A percentile compares a stretch with the other conserved stretches of the same genome.
These are phyloP conservation scores for Cercospora citrullina DNA, from an alignment of 2,329 filamentous ascomycete species.

Conservation along the genomic window DNA sequence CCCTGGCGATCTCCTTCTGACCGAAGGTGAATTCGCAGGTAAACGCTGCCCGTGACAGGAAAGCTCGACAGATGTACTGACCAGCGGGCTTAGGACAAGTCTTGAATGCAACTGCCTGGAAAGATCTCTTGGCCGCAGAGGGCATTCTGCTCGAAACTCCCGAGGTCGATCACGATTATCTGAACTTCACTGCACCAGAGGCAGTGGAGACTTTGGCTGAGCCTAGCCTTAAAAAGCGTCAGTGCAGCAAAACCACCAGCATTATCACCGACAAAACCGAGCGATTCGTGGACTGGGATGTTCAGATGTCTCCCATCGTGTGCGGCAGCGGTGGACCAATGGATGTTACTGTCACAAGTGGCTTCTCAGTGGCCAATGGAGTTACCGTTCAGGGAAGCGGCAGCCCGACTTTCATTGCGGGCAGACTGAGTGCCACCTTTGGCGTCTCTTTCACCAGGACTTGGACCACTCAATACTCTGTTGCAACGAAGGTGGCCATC, in stretches of 20 bases:
- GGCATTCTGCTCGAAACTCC: not conserved
- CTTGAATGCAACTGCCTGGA: not conserved
- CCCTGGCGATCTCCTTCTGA: not conserved
- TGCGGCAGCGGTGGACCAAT: not conserved
- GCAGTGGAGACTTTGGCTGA: not conserved
- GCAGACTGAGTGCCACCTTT: constrained; percentile 9
- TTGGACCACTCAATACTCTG: constrained; percentile 14
- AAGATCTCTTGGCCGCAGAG: not conserved
- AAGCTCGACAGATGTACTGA: not conserved
- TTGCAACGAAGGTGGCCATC: constrained; percentile 16
- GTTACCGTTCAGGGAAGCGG: not conserved
- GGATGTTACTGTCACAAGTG: not conserved
- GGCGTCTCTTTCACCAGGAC: constrained; percentile 12
- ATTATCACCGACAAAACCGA: not conserved
- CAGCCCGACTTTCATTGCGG: not conserved
- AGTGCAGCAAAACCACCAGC: not conserved
- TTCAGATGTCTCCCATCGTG: not conserved
- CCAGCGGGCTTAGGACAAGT: not conserved
- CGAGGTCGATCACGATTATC: not conserved
- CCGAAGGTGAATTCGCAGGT: not conserved
- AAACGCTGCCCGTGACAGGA: not conserved
- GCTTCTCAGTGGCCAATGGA: not conserved
- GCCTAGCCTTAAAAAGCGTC: not conserved
- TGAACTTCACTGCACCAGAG: not conserved
- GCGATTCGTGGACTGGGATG: not conserved